Conservation (phyloP, 2,329 filamentous ascomycete genomes). For the Cercospora janseana region DNA sequence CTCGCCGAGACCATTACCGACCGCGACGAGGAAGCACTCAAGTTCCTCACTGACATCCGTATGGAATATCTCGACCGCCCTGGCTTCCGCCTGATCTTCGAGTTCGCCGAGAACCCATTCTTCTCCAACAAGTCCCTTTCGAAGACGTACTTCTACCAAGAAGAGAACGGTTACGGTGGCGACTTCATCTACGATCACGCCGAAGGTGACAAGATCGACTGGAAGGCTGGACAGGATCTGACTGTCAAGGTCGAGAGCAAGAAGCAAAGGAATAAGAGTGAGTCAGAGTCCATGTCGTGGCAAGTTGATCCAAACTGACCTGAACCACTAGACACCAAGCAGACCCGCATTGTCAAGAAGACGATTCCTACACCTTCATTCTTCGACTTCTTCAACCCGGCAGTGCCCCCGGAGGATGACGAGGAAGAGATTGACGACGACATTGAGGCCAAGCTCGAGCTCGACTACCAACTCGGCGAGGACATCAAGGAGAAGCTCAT, state of each 20-base stretch:
- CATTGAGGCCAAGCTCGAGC: slow-evolving; percentile 94
- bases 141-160: slow-evolving; percentile 99
- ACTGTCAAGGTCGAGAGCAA: slow-evolving; percentile 96
- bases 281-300: slow-evolving; percentile 38
- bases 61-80: slow-evolving; percentile 99
- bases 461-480: slow-evolving; percentile 97
- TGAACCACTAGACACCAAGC: slow-evolving; percentile 77
- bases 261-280: slow-evolving; percentile 99
- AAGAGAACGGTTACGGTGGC: slow-evolving; percentile 95
- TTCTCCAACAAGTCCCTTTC: slow-evolving; percentile 97
- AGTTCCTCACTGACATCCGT: slow-evolving; percentile 84
- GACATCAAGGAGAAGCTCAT: slow-evolving; percentile 99
- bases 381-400: slow-evolving; percentile 96
- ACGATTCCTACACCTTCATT: slow-evolving; percentile 98
- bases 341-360: slow-evolving; percentile 98
- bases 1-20: slow-evolving; percentile 99
- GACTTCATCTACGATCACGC: slow-evolving; percentile 99
- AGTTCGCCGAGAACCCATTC: slow-evolving; percentile 91
- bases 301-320: slow-evolving; percentile 23
- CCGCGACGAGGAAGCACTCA: slow-evolving; percentile 89
- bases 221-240: slow-evolving; percentile 89
- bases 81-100: slow-evolving; percentile 96
- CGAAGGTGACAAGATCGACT: slow-evolving; percentile 96
- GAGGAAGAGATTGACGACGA: slow-evolving; percentile 78
- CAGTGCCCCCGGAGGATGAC: slow-evolving; percentile 78